Base-by-base conservation (phyloP, 352 stramenopile genomes). In the Globisporangium iwayamae region DNA sequence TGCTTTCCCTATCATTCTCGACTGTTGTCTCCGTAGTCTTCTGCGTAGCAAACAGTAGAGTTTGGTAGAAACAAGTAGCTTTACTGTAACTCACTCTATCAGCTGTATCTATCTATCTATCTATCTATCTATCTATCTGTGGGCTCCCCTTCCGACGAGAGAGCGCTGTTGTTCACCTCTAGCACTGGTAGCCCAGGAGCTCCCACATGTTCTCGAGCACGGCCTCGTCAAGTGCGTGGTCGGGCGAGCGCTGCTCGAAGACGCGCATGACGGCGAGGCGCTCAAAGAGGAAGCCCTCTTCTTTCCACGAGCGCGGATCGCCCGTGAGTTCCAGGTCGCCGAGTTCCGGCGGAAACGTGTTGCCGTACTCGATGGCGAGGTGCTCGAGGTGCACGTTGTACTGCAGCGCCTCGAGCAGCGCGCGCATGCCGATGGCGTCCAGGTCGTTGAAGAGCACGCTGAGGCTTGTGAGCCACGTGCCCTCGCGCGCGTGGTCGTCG, bases 401-500 rank as follows among this genome's bases (percentile, higher is more conserved):
- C 67, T 84, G 71, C 38, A 84, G 59, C 25, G 76, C 72, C 53
- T 80, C 76, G 30, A 84, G 53, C 66, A 84, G 59, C 11, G 76
- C 74, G 56, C 76, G 74, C 52, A 76, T 80, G 43, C 76, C 76
- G 53, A 81, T 84, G 20, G 73, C 73, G 45, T 84, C 76, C 22
- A 84, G 80, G 59, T 81, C 67, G 60, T 84, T 84, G 56, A 84
- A 84, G n/a, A 84, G 61, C 39, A 84, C 48, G 22, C 74, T 84
- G 9, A 84, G 69, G 14, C 74, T 72, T 20, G 72, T 79, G 16
- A 84, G 68, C 66, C 69, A 80, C 32, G 72, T 72, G 36, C 60
- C 71, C 18, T 74, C 61, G 14, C 70, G 65, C 32, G 73, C 69
- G 63, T 83, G 68, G 50, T 70, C 76, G 57, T 83, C 73, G 52